phyloP scores from a whole-genome alignment of 1,284 basidiomycete genomes.

The Amylostereum chailletii region DNA sequence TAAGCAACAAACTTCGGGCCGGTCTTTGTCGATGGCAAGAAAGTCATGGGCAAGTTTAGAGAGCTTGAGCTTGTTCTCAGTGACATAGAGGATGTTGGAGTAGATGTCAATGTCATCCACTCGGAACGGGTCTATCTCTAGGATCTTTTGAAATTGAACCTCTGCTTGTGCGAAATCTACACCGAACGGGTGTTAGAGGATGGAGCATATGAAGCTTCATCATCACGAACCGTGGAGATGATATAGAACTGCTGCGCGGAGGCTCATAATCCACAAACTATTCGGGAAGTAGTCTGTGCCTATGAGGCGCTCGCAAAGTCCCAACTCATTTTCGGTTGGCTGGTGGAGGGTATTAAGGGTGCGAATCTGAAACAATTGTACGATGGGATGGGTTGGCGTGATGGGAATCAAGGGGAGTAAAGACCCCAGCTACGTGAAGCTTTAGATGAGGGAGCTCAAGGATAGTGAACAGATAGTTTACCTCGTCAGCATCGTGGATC shows the following conservation, averaged over 20 bases:
- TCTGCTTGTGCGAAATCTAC: slow-evolving; percentile 84
- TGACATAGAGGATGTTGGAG: slow-evolving; percentile 96
- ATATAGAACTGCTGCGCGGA: slow-evolving; percentile 82
- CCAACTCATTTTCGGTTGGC: slow-evolving; percentile 74
- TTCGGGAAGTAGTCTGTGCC: slow-evolving; percentile 68
- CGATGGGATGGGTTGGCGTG: slow-evolving; percentile 60
- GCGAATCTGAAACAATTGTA: slow-evolving; percentile 85
- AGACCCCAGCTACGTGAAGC: slow-evolving; percentile 45
- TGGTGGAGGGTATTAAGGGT: slow-evolving; percentile 87
- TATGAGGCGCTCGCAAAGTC: slow-evolving; percentile 71
- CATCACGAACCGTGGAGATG: slow-evolving; percentile 69
- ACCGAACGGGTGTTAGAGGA: neutral
- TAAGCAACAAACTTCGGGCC: slow-evolving; percentile 91
- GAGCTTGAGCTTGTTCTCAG: slow-evolving; percentile 81
- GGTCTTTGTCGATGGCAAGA: slow-evolving; percentile 78
- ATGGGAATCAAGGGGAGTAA: slow-evolving; percentile 59
- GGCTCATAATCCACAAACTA: slow-evolving; percentile 81
- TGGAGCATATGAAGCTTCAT: slow-evolving; percentile 3
- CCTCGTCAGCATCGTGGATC: slow-evolving; percentile 87
- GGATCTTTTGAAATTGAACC: slow-evolving; percentile 75
- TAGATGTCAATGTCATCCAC: slow-evolving; percentile 96
- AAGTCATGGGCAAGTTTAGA: slow-evolving; percentile 91
- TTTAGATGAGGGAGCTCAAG: neutral
- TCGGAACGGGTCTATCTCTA: slow-evolving; percentile 77
- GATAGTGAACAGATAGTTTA: slow-evolving; percentile 20